A percentile compares a stretch with the other conserved stretches of the same genome.
Conservation (phyloP, 306 rosid species). For the Quercus bicolor region DNA sequence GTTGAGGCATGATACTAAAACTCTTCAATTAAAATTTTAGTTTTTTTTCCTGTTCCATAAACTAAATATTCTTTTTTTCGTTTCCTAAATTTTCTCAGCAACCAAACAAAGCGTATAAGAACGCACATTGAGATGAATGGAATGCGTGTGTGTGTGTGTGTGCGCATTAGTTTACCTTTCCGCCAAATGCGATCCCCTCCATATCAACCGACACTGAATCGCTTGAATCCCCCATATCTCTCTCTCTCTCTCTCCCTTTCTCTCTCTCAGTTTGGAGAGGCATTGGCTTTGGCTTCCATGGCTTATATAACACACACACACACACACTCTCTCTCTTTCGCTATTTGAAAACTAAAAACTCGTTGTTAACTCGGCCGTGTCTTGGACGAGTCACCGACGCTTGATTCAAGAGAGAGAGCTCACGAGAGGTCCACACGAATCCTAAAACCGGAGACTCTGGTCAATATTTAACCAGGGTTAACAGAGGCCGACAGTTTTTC, state of each 20-base stretch:
- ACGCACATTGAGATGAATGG: neutral
- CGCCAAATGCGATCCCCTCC: constrained; percentile 64
- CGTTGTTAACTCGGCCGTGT: constrained; percentile 54
- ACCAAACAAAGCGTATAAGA: constrained; percentile 5
- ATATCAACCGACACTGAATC: constrained; percentile 88
- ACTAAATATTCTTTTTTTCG: neutral
- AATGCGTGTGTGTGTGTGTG: neutral
- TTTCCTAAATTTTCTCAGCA: constrained; percentile 24
- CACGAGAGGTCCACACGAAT: constrained; percentile 60
- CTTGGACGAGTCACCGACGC: constrained; percentile 95
- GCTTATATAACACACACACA: constrained; percentile 35
- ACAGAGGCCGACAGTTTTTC: constrained; percentile 56
- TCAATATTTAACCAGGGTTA: constrained; percentile 64
- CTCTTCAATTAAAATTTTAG: neutral
- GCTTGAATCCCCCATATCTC: constrained; percentile 63
- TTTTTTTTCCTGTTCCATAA: neutral
- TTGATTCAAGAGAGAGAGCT: constrained; percentile 27
- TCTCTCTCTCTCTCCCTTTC: neutral
- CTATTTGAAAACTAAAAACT: constrained; percentile 13
- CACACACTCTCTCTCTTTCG: neutral
- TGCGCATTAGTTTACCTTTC: constrained; percentile 47
- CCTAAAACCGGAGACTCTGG: constrained; percentile 35
- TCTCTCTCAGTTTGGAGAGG: constrained; percentile 21
- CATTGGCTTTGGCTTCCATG: constrained; percentile 25
- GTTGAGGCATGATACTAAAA: neutral